A percentile compares a stretch with the other conserved stretches of the same genome.
These are phyloP conservation scores for Austroboletus novae-zelandiae DNA, from an alignment of 1,284 basidiomycete species.

Conservation along the genomic window DNA sequence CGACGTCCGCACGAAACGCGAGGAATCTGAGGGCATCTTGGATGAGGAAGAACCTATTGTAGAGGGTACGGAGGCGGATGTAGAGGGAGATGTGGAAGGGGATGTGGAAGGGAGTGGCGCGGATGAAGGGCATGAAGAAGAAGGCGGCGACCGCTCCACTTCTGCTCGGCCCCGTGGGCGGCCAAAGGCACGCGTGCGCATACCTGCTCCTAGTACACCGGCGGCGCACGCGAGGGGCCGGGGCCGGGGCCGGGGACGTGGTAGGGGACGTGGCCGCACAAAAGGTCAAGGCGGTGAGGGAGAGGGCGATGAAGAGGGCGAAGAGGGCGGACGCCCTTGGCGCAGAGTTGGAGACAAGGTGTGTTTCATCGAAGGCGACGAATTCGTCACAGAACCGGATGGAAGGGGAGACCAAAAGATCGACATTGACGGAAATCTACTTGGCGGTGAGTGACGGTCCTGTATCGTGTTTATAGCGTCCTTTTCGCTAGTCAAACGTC, in stretches of 20 bases:
- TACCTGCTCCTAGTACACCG: constrained; percentile 18
- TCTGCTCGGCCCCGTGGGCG: constrained; percentile 30
- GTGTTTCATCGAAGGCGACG: constrained; percentile 84
- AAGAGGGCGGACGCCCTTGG: constrained; percentile 63
- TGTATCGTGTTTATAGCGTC: background rate
- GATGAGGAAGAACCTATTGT: constrained; percentile 33
- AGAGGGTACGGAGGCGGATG: constrained; percentile 34
- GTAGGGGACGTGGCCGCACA: constrained; percentile 35
- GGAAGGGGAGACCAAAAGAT: constrained; percentile 91
- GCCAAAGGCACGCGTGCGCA: constrained; percentile 33
- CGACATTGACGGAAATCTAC: constrained; percentile 78
- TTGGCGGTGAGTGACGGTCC: constrained; percentile 63
- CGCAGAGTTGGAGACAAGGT: constrained; percentile 72
- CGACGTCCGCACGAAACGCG: constrained; percentile 29
- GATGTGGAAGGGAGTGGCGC: constrained; percentile 23
- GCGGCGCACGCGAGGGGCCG: constrained; percentile 38
- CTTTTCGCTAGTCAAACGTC: background rate
- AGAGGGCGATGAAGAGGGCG: constrained; percentile 44
- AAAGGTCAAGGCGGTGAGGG: constrained; percentile 46
- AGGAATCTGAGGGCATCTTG: constrained; percentile 33
- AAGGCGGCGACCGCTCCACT: constrained; percentile 25
- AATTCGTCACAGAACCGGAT: constrained; percentile 82
- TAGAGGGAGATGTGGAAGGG: constrained; percentile 32
- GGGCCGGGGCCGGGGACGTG: constrained; percentile 35
- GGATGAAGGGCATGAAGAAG: constrained; percentile 23